These are phyloP conservation scores for Chondrostereum purpureum DNA, from an alignment of 1,284 basidiomycete genomes.

Conservation along the genomic window DNA sequence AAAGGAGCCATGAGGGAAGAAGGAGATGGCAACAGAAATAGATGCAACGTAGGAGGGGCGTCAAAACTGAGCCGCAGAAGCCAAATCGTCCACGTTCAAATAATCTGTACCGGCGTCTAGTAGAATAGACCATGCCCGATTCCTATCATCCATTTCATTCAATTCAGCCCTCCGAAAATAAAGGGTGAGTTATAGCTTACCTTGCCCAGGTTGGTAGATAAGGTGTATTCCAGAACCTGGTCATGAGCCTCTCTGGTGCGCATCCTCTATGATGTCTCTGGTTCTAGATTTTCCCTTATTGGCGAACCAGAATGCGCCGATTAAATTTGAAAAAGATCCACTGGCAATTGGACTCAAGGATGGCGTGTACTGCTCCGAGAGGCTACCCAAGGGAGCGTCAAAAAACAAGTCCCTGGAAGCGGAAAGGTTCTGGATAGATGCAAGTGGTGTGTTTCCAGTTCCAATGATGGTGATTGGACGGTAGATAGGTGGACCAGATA, in stretches of 20 bases:
- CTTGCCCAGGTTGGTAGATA: slow-evolving; percentile 2
- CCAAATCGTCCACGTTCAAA: slow-evolving; percentile 1
- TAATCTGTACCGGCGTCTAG: slow-evolving; percentile 2
- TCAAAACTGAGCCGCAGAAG: slow-evolving; percentile 1
- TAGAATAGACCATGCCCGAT: slow-evolving; percentile 2
- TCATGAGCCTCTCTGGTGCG: background rate
- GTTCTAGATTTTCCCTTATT: background rate
- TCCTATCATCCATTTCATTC: background rate
- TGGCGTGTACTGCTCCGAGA: background rate
- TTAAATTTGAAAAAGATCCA: background rate
- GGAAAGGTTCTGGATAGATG: background rate
- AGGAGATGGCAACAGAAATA: too few species aligned
- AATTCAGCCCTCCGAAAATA: background rate
- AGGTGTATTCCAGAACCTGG: slow-evolving; percentile 3
- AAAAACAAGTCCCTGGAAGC: slow-evolving; percentile 1
- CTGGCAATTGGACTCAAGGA: slow-evolving; percentile 3
- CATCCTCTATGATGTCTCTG: background rate
- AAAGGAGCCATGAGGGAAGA: too few species aligned
- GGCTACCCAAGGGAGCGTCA: slow-evolving; percentile 1
- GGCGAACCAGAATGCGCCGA: background rate
- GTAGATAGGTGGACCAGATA: background rate
- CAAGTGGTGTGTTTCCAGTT: background rate
- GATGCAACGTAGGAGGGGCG: background rate
- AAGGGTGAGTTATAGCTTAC: background rate
- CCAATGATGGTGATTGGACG: background rate